Percentiles rank a stretch among this genome's conserved stretches.
Conservation (phyloP, 2,329 filamentous ascomycete species). For the Phoma sp. region DNA sequence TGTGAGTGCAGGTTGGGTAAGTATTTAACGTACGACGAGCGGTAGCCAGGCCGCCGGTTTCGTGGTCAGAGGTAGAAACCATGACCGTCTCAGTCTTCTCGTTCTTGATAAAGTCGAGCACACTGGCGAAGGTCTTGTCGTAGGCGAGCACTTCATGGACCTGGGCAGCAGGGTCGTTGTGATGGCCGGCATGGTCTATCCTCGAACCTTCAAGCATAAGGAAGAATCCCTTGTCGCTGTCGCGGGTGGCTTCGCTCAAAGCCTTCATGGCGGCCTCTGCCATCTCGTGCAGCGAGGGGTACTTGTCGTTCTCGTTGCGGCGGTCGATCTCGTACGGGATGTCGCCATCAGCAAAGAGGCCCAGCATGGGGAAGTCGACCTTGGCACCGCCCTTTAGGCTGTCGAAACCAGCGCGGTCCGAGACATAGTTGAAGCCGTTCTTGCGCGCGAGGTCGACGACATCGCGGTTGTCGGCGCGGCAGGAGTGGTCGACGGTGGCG, state of each 20-base stretch:
- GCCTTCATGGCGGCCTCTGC: slow-evolving; percentile 79
- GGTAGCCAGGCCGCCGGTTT: slow-evolving; percentile 87
- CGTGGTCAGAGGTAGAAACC: slow-evolving; percentile 92
- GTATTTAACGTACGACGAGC: slow-evolving; percentile 70
- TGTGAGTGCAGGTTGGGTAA: background rate
- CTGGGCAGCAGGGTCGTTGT: slow-evolving; percentile 63
- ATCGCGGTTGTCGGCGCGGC: slow-evolving; percentile 79
- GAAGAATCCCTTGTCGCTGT: slow-evolving; percentile 94
- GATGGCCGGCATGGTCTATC: slow-evolving; percentile 89
- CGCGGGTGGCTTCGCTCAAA: slow-evolving; percentile 79
- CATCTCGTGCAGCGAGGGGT: slow-evolving; percentile 93
- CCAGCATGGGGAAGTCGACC: slow-evolving; percentile 80
- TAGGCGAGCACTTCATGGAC: slow-evolving; percentile 92
- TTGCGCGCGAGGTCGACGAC: slow-evolving; percentile 75
- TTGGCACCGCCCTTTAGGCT: slow-evolving; percentile 70
- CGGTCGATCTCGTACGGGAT: slow-evolving; percentile 96
- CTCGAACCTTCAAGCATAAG: slow-evolving; percentile 97
- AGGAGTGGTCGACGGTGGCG: slow-evolving; percentile 74
- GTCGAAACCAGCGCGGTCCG: slow-evolving; percentile 78
- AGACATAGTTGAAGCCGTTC: slow-evolving; percentile 81
- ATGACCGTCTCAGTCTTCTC: slow-evolving; percentile 79
- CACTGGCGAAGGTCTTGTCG: slow-evolving; percentile 82
- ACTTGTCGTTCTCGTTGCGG: slow-evolving; percentile 76
- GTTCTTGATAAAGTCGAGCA: slow-evolving; percentile 82
- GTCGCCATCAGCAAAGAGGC: slow-evolving; percentile 81